Percentiles rank a stretch among this genome's conserved stretches.
These are phyloP conservation scores for Venturia carpophila DNA, from an alignment of 2,329 filamentous ascomycete species.

Conservation along the genomic window DNA sequence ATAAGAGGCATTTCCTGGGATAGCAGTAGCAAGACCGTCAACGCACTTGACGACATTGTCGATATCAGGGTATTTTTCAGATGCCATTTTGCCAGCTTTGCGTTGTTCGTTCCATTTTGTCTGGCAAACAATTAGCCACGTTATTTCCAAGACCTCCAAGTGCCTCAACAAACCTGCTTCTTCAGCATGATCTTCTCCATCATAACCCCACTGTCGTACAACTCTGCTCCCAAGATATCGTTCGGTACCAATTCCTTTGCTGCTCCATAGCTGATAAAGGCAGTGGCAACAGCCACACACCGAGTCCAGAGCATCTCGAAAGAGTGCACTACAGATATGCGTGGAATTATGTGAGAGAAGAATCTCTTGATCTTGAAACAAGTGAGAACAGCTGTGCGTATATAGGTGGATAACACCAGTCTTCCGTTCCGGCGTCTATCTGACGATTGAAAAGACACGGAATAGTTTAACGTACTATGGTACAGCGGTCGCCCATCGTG, in stretches of 20 bases:
- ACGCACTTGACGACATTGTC: slow-evolving; percentile 28
- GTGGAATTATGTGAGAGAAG: background rate
- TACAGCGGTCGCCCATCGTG: background rate
- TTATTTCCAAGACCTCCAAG: slow-evolving; percentile 10
- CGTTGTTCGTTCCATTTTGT: slow-evolving; percentile 31
- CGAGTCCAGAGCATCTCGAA: background rate
- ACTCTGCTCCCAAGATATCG: slow-evolving; percentile 28
- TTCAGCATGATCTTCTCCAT: slow-evolving; percentile 31
- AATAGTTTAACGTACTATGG: background rate
- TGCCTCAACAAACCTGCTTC: slow-evolving; percentile 24
- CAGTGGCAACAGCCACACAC: slow-evolving; percentile 7
- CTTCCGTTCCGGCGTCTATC: background rate
- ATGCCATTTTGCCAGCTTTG: slow-evolving; percentile 29
- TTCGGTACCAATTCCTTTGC: slow-evolving; percentile 29
- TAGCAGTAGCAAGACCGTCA: slow-evolving; percentile 33
- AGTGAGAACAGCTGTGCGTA: background rate
- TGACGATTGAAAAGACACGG: background rate
- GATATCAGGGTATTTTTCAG: slow-evolving; percentile 30
- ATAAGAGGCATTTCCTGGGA: slow-evolving; percentile 29
- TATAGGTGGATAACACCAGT: background rate
- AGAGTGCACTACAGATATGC: background rate
- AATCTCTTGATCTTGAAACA: background rate
- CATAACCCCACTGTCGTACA: slow-evolving; percentile 35
- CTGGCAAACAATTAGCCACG: slow-evolving; percentile 22
- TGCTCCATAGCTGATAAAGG: background rate